These are phyloP conservation scores for Tilletia caries DNA, from an alignment of 1,284 basidiomycete species.

Conservation along the genomic window DNA sequence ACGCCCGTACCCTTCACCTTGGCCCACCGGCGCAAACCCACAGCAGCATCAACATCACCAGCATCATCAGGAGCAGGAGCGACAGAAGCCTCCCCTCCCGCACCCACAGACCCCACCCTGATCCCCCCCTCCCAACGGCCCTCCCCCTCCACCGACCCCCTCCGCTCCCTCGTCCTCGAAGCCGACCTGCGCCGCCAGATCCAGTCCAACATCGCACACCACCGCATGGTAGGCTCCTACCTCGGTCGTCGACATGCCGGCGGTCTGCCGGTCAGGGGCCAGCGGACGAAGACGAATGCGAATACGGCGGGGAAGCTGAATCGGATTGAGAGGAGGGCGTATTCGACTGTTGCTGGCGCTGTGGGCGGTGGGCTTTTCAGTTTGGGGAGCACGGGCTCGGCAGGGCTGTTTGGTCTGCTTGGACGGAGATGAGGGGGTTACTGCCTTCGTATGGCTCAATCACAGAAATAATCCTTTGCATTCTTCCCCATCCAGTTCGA, in stretches of 20 bases:
- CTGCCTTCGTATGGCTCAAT: too few relatives aligned
- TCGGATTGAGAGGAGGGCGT: conserved; percentile 60
- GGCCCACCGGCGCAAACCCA: conserved; percentile 20
- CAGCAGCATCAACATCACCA: conserved; percentile 25
- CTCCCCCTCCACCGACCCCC: conserved; percentile 52
- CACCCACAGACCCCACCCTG: not conserved
- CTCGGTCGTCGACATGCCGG: conserved; percentile 81
- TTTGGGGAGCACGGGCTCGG: not conserved
- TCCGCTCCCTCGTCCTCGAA: conserved; percentile 74
- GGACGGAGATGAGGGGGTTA: too few relatives aligned
- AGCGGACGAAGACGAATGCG: conserved; percentile 81
- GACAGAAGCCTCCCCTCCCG: conserved; percentile 6
- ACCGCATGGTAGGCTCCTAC: conserved; percentile 83
- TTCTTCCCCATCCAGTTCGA: too few relatives aligned
- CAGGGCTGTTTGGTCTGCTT: too few relatives aligned
- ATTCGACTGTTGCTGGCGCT: conserved; percentile 21
- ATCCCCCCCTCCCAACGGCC: conserved; percentile 34
- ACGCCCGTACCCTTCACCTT: conserved; percentile 38
- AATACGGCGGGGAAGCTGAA: conserved; percentile 82
- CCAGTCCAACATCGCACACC: conserved; percentile 81
- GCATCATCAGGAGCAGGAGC: not conserved
- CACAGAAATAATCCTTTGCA: too few relatives aligned
- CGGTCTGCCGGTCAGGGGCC: conserved; percentile 81
- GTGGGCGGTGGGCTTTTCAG: too few relatives aligned
- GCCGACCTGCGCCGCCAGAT: conserved; percentile 73